Evolutionary conservation across 2,329 filamentous ascomycete species (phyloP).

Genomic region (Penicillium sp.): DNA sequence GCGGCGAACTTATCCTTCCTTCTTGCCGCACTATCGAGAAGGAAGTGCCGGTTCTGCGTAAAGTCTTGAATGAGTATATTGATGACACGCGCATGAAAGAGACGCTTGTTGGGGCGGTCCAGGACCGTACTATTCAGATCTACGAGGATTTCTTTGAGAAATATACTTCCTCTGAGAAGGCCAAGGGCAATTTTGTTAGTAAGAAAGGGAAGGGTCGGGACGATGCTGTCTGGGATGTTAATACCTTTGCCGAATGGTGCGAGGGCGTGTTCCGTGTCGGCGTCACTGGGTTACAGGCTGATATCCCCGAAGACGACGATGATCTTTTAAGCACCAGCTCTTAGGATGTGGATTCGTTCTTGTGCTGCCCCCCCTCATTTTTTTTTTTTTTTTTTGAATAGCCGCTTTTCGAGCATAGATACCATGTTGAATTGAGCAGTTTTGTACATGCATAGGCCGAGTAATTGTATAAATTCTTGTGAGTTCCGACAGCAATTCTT

Average conservation of each 20-base stretch:
- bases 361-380: not conserved
- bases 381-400: not conserved
- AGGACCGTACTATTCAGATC: slow-evolving; percentile 53
- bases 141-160: slow-evolving; percentile 59
- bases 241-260: slow-evolving; percentile 57
- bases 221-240: slow-evolving; percentile 56
- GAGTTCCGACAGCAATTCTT: not conserved
- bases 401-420: slow-evolving; percentile 14
- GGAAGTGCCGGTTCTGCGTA: slow-evolving; percentile 49
- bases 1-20: slow-evolving; percentile 37
- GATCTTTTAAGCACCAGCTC: slow-evolving; percentile 19
- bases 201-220: slow-evolving; percentile 54
- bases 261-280: slow-evolving; percentile 52
- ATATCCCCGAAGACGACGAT: slow-evolving; percentile 24
- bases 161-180: slow-evolving; percentile 36
- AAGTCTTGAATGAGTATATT: slow-evolving; percentile 55
- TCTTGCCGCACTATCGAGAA: slow-evolving; percentile 50
- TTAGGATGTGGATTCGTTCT: slow-evolving; percentile 4
- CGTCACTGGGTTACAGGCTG: slow-evolving; percentile 28
- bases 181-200: slow-evolving; percentile 27
- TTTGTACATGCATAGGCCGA: slow-evolving; percentile 4
- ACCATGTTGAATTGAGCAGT: slow-evolving; percentile 12
- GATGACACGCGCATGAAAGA: slow-evolving; percentile 57
- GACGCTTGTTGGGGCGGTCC: slow-evolving; percentile 57
- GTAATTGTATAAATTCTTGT: not conserved